Percentiles rank a stretch among this genome's conserved stretches.
Conservation (phyloP, 1,284 basidiomycete genomes). For the Cutaneotrichosporon sp. region DNA sequence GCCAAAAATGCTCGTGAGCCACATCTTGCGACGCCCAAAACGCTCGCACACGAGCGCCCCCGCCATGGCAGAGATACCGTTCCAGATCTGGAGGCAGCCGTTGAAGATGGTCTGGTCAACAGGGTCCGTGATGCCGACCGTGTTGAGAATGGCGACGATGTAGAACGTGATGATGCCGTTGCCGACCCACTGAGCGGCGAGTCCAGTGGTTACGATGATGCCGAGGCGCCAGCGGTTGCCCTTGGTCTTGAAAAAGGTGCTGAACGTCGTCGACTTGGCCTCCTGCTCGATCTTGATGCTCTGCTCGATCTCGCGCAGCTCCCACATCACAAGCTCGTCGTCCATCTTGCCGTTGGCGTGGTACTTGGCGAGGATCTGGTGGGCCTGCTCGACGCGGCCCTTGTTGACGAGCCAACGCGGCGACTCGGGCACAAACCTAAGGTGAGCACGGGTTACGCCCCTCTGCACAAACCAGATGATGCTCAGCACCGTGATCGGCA, state of each 20-base stretch:
- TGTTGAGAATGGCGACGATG: conserved; percentile 18
- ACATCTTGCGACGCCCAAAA: conserved; percentile 8
- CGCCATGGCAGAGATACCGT: conserved; percentile 6
- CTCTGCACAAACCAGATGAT: conserved; percentile 28
- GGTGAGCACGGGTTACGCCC: too few relatives aligned
- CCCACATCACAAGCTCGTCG: conserved; percentile 30
- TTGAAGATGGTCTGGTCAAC: conserved; percentile 21
- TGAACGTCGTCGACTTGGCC: conserved; percentile 9
- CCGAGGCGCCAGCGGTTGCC: conserved; percentile 56
- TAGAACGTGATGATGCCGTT: conserved; percentile 18
- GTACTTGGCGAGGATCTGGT: conserved; percentile 35
- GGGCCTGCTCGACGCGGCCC: conserved; percentile 36
- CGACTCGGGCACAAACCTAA: conserved; percentile 43
- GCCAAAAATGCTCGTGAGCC: conserved; percentile 12
- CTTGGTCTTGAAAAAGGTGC: conserved; percentile 34
- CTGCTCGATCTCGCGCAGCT: conserved; percentile 32
- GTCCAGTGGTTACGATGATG: conserved; percentile 56
- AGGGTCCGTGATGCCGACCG: conserved; percentile 22
- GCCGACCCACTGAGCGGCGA: conserved; percentile 32
- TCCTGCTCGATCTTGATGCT: conserved; percentile 59
- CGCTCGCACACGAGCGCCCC: neutral
- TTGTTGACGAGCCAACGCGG: conserved; percentile 44
- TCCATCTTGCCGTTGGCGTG: conserved; percentile 32
- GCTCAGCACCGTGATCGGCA: conserved; percentile 2
- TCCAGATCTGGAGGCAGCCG: conserved; percentile 23